These are phyloP conservation scores for Claviceps cyperi DNA, from an alignment of 2,329 filamentous ascomycete genomes.

Conservation along the genomic window DNA sequence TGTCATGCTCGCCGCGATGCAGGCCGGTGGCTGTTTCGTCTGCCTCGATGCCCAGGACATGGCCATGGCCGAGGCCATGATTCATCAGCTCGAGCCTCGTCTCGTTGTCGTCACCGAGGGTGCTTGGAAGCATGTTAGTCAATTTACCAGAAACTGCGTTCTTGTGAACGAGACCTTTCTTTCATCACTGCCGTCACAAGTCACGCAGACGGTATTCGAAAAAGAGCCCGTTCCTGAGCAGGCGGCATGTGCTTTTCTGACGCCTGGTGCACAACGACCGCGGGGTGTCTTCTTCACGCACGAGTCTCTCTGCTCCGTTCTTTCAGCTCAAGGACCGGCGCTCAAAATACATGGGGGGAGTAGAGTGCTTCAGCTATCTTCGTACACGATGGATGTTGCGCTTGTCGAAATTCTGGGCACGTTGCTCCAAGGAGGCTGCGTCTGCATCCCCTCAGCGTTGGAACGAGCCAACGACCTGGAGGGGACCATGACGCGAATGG, in stretches of 20 bases:
- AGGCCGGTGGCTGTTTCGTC: conserved; percentile 38
- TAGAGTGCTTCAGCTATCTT: conserved; percentile 41
- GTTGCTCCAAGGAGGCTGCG: conserved; percentile 40
- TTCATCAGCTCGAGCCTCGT: conserved; percentile 27
- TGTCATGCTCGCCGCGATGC: conserved; percentile 53
- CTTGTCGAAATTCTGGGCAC: conserved; percentile 37
- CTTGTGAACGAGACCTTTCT: conserved; percentile 29
- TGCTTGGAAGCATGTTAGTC: conserved; percentile 24
- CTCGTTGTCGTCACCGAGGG: conserved; percentile 31
- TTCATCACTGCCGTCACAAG: conserved; percentile 18
- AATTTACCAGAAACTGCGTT: conserved; percentile 25
- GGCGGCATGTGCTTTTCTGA: conserved; percentile 47
- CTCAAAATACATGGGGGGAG: conserved; percentile 35
- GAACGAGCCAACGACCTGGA: conserved; percentile 35
- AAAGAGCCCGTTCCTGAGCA: conserved; percentile 26
- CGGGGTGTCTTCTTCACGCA: conserved; percentile 51
- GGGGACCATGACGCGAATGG: conserved; percentile 33
- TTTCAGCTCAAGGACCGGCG: conserved; percentile 34
- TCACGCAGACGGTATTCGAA: conserved; percentile 11
- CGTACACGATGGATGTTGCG: conserved; percentile 38
- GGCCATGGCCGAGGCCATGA: conserved; percentile 25
- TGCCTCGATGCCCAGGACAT: conserved; percentile 32
- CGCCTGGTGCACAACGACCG: conserved; percentile 32
- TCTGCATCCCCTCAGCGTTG: conserved; percentile 40
- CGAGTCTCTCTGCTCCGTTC: conserved; percentile 38